A percentile compares a stretch with the other conserved stretches of the same genome.
Evolutionary conservation across 2,329 filamentous ascomycete genomes (phyloP).

Genomic region (Fusarium mexicanum): DNA sequence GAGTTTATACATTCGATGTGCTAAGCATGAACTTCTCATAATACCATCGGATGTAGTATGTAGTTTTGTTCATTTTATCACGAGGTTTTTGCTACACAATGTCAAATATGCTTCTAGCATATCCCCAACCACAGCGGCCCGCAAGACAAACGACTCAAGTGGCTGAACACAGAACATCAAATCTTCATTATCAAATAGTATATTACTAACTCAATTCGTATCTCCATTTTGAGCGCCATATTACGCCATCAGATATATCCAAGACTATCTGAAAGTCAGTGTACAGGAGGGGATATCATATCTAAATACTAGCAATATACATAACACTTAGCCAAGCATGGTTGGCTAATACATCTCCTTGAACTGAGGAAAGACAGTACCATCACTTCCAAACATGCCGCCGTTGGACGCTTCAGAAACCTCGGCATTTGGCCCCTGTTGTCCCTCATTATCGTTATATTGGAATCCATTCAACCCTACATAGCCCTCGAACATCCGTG

Average conservation of each 20-base stretch:
- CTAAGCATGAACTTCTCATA: background rate
- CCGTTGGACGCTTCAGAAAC: conserved; percentile 35
- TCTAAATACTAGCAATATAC: background rate
- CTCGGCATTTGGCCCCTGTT: conserved; percentile 36
- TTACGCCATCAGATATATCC: background rate
- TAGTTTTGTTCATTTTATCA: background rate
- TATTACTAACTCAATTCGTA: background rate
- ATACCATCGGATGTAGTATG: no score
- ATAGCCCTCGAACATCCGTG: conserved; percentile 55
- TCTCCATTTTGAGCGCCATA: background rate
- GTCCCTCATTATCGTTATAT: conserved; percentile 42
- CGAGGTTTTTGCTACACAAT: no score
- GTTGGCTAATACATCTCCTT: conserved; percentile 51
- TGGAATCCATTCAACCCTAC: conserved; percentile 50
- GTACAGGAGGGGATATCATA: conserved; percentile 13
- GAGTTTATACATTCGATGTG: background rate
- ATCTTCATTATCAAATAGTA: background rate
- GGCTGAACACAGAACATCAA: background rate
- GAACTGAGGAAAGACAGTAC: conserved; percentile 51
- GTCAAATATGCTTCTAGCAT: background rate
- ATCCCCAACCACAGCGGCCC: background rate
- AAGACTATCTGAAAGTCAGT: background rate
- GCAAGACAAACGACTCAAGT: background rate
- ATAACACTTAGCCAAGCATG: background rate
- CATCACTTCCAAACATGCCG: conserved; percentile 41